A percentile compares a stretch with the other conserved stretches of the same genome.
phyloP scores from a whole-genome alignment of 1,139 yeast species.

The Suhomyces bribrorum region DNA sequence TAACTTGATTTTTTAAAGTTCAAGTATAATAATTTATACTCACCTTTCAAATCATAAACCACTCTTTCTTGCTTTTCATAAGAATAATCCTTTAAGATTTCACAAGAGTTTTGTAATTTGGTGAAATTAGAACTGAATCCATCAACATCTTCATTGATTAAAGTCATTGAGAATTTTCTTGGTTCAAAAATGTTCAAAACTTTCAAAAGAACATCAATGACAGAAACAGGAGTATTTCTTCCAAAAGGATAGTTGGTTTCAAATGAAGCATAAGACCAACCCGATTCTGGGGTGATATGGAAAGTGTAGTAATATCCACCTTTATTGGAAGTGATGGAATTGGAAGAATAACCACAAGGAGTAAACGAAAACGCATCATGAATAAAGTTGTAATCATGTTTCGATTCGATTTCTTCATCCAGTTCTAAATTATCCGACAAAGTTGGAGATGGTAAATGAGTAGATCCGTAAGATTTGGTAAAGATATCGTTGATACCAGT shows the following conservation, averaged over 20 bases:
- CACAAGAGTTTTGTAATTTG: slow-evolving; percentile 35
- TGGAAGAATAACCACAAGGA: slow-evolving; percentile 97
- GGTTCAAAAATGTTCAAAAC: slow-evolving; percentile 73
- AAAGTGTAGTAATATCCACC: slow-evolving; percentile 77
- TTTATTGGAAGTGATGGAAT: slow-evolving; percentile 61
- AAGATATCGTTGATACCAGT: slow-evolving; percentile 66
- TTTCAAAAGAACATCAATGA: slow-evolving; percentile 53
- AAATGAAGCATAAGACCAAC: slow-evolving; percentile 95
- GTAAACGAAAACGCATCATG: slow-evolving; percentile 90
- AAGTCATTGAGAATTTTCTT: slow-evolving; percentile 71
- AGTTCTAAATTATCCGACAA: slow-evolving; percentile 25
- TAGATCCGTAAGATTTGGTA: slow-evolving; percentile 22
- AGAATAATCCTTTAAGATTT: slow-evolving; percentile 41
- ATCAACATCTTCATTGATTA: slow-evolving; percentile 47
- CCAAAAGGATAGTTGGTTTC: slow-evolving; percentile 76
- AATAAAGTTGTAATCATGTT: slow-evolving; percentile 28
- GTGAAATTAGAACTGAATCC: slow-evolving; percentile 22
- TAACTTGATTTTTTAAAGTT: slow-evolving; percentile 26
- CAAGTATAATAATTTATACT: slow-evolving; percentile 50
- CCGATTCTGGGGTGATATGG: slow-evolving; percentile 91
- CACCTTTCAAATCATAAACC: slow-evolving; percentile 62
- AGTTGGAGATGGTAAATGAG: slow-evolving; percentile 33
- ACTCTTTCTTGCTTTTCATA: slow-evolving; percentile 70
- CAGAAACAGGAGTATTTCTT: slow-evolving; percentile 35
- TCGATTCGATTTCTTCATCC: slow-evolving; percentile 15